Base-by-base conservation (phyloP, 192 early-diverging fungal species). In the Backusella australiensis region DNA sequence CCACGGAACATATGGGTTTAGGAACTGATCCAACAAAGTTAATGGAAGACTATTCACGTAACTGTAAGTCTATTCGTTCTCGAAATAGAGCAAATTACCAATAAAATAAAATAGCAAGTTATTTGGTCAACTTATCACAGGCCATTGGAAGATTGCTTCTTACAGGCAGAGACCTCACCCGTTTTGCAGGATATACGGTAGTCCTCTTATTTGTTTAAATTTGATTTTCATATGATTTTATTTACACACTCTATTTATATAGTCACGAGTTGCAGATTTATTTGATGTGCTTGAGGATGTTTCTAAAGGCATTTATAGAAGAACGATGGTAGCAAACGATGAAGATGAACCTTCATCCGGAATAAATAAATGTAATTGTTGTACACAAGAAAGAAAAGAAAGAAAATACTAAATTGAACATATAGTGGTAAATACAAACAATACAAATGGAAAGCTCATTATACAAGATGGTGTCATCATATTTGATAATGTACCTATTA, bases 401-500 rank as follows among this genome's bases (percentile, higher is more conserved):
- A 56, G 38, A 34, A 2, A 3, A 34, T 42, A 67, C 78, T 53
- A 70, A 69, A 17, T 21, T 29, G 1, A 69, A 69, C 44, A 71
- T 59, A 32, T 72, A 79, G 80, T 73, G 36, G 80, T 89, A 32
- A 73, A 86, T 44, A 79, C 85, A 9, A 86, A 78, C 2, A 81
- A 86, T 39, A 71, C 87, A 49, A 87, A 86, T 65, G 89, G 89
- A 66, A 84, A 81, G 32, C 68, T 90, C 6, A 78, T 86, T n/a
- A 84, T 79, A 6, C 76, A 83, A 42, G 88, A 87, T 56, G 88
- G 85, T 1, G 83, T 88, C 32, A 90, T 90, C 39, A 82, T 85
- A 67, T 95, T 95, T 84, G 84, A 88, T 21, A 85, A 90, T 68
- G 90, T 94, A 15, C 94, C 94, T 0, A 90, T 96, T 72, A 85